Percentiles rank a stretch among this genome's conserved stretches.
phyloP scores from a whole-genome alignment of 139 green algal species.

The Astrephomene gubernaculifera region DNA sequence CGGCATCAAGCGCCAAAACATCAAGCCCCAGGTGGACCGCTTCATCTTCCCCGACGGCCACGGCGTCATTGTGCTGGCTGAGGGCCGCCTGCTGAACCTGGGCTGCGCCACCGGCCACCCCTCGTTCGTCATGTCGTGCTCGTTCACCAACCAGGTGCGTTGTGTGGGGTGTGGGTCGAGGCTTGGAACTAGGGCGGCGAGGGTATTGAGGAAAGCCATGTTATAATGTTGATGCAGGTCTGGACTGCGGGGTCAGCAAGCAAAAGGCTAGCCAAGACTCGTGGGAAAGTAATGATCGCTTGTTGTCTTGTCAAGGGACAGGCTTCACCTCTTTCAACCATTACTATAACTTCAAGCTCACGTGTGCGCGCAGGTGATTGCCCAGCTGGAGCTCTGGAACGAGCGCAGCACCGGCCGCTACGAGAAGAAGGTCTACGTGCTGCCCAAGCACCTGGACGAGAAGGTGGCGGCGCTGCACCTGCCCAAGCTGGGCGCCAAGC shows the following conservation, averaged over 20 bases:
- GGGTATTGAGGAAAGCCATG: too few species aligned
- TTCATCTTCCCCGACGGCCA: constrained; percentile 99
- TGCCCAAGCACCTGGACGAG: constrained; percentile 99
- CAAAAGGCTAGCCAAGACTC: too few species aligned
- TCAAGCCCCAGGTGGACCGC: constrained; percentile 97
- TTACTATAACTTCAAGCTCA: too few species aligned
- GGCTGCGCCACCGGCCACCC: constrained; percentile 99
- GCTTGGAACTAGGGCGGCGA: too few species aligned
- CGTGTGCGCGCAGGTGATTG: constrained; percentile 89
- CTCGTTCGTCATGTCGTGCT: constrained; percentile 99
- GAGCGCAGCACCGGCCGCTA: constrained; percentile 95
- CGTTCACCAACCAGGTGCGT: constrained; percentile 98
- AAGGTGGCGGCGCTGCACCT: constrained; percentile 98
- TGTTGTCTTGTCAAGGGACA: too few species aligned
- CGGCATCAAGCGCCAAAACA: constrained; percentile 98
- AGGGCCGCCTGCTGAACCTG: constrained; percentile 99
- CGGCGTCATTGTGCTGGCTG: constrained; percentile 97
- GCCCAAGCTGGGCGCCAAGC: constrained; percentile 96
- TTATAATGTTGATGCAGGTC: too few species aligned
- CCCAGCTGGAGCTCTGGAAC: constrained; percentile 99
- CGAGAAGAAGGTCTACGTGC: constrained; percentile 99
- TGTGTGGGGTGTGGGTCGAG: constrained; percentile 57
- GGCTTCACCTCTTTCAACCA: too few species aligned
- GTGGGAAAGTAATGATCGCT: too few species aligned
- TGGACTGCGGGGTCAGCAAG: too few species aligned